Conservation (phyloP, 2,329 filamentous ascomycete genomes). For the Westerdykella ornata region DNA sequence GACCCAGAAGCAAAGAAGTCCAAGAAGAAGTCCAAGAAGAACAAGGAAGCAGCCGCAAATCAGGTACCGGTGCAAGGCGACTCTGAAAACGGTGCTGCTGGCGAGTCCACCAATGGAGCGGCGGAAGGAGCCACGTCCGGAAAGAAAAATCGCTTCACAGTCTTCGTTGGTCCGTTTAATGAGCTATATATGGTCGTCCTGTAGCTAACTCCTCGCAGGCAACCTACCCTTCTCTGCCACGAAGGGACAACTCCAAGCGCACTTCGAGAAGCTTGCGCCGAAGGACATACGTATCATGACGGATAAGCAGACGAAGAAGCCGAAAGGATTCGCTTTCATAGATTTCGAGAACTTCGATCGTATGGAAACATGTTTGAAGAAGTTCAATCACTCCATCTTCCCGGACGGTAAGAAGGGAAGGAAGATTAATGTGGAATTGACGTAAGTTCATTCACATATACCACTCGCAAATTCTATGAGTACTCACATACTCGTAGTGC, state of each 20-base stretch:
- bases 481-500: slow-evolving; percentile 48
- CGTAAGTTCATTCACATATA: slow-evolving; percentile 47
- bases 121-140: slow-evolving; percentile 12
- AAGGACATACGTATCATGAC: slow-evolving; percentile 54
- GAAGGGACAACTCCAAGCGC: slow-evolving; percentile 58
- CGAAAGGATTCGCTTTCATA: slow-evolving; percentile 51
- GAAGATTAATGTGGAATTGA: slow-evolving; percentile 89
- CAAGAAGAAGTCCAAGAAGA: slow-evolving; percentile 3
- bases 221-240: slow-evolving; percentile 86
- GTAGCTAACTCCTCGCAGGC: slow-evolving; percentile 44
- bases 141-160: slow-evolving; percentile 60
- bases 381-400: slow-evolving; percentile 82
- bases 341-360: slow-evolving; percentile 81
- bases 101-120: slow-evolving; percentile 13
- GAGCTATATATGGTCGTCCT: slow-evolving; percentile 5
- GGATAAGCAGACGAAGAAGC: slow-evolving; percentile 34
- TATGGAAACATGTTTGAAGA: slow-evolving; percentile 87
- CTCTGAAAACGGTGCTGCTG: slow-evolving; percentile 9
- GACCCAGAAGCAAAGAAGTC: slow-evolving; percentile 1
- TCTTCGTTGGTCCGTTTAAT: slow-evolving; percentile 59
- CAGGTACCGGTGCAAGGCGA: slow-evolving; percentile 10
- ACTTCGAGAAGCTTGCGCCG: slow-evolving; percentile 73
- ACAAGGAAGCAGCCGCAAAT: slow-evolving; percentile 1
- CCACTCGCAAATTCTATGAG: not conserved
- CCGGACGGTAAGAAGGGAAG: slow-evolving; percentile 54